Base-by-base conservation (phyloP, 2,329 filamentous ascomycete species). In the Nemania bipapillata region DNA sequence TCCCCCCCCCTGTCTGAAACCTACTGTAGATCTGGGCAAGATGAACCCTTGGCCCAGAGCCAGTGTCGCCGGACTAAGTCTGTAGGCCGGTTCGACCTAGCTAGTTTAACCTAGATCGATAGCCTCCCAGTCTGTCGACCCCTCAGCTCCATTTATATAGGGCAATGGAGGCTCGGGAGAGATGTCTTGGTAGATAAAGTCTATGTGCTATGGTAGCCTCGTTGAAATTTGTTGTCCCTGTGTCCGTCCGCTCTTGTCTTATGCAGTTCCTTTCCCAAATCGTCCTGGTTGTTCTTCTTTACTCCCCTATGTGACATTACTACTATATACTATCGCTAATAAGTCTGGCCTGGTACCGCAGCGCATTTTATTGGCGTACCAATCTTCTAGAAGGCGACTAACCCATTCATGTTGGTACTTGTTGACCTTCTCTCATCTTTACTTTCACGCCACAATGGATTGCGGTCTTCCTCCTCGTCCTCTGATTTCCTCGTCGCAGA, bases 371-470 rank as follows among this genome's bases (percentile, higher is more conserved):
- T 12, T 11, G 17, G 35, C 20, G 24, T 24, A 15, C 12, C 32
- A 26, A 35, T 26, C 26, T 28, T 53, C 35, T 26, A 15, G 42
- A 28, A 50, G 37, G 22, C 11, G 45, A 26, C 26, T 17, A 9
- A 15, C 35, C 15, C 26, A 2, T 42, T 45, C 9, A 32, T 32
- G 4, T 9, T n/a, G 15, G 53, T 32, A 42, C 24, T 22, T 22
- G 8, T 50, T 26, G 12, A 42, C 20, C 35, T 3, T 49, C 30
- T 7, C 42, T 52, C 47, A 42, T 17, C 40, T 35, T 22, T 9
- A 20, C 28, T 62, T 17, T 28, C 30, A 42, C 52, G 53, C 59
- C 59, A 32, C 59, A 22, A 67, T 63, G 58, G 45, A 45, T 12
- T 20, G 22, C 47, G 32, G 30, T 53, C n/a, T 32, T 28, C 15